Evolutionary conservation across 2,329 filamentous ascomycete species (phyloP).

Genomic region (Cadophora gregata): DNA sequence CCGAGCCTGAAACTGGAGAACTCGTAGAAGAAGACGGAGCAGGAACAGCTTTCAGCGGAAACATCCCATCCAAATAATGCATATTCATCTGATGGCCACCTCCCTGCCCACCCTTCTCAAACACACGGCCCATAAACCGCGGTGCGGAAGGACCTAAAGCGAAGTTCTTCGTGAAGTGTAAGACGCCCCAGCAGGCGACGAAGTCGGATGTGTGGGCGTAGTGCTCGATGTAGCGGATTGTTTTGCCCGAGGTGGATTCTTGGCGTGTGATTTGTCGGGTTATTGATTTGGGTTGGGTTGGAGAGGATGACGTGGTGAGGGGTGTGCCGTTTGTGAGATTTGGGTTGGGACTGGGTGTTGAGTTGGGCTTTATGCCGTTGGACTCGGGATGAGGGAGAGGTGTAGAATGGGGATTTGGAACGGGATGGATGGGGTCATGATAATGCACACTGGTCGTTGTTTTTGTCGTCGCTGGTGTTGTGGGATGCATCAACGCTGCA

Average conservation of each 20-base stretch:
- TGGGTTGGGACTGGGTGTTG: no score
- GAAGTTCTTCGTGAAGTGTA: conserved; percentile 61
- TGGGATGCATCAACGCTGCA: conserved; percentile 46
- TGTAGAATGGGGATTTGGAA: neutral
- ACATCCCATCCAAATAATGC: conserved; percentile 46
- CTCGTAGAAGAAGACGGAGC: no score
- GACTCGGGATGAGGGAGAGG: neutral
- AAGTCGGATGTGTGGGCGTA: conserved; percentile 79
- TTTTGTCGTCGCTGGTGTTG: conserved; percentile 47
- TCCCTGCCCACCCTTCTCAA: conserved; percentile 32
- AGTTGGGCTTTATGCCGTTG: no score
- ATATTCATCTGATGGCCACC: conserved; percentile 43
- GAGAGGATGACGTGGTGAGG: neutral
- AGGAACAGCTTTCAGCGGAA: conserved; percentile 33
- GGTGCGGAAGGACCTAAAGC: conserved; percentile 23
- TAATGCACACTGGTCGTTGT: conserved; percentile 31
- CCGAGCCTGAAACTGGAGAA: no score
- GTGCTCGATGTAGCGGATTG: conserved; percentile 78
- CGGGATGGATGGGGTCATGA: conserved; percentile 36
- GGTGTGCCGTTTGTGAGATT: neutral
- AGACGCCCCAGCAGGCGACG: conserved; percentile 75
- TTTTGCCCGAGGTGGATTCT: conserved; percentile 44
- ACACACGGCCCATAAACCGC: conserved; percentile 42
- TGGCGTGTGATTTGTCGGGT: conserved; percentile 2
- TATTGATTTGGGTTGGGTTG: neutral